Conservation (phyloP, 1,284 basidiomycete species). For the Pisolithus thermaeus region DNA sequence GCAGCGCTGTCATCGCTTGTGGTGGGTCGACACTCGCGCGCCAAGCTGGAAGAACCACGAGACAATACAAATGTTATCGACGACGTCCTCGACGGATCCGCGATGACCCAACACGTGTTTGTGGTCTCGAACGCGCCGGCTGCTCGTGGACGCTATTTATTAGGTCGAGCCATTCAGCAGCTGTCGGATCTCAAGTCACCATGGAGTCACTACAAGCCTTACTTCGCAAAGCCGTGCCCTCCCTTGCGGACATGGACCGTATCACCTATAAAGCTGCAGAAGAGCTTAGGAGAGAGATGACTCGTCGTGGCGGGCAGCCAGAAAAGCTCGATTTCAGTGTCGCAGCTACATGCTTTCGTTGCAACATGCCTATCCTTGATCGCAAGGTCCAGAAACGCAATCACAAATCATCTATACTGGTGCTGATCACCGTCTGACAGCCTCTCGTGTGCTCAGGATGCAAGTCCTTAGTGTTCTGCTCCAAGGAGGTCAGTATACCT, state of each 20-base stretch:
- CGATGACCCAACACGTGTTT: neutral
- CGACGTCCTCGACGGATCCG: neutral
- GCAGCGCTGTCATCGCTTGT: constrained; percentile 12
- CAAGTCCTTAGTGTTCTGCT: constrained; percentile 26
- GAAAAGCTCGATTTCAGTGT: constrained; percentile 26
- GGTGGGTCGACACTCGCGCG: neutral
- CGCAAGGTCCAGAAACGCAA: constrained; percentile 15
- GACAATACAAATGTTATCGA: neutral
- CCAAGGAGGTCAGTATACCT: constrained; percentile 18
- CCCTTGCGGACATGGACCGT: constrained; percentile 20
- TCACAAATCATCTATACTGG: neutral
- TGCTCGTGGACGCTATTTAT: too few species aligned
- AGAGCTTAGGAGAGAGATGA: constrained; percentile 22
- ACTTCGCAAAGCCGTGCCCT: constrained; percentile 12
- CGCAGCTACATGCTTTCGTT: constrained; percentile 19
- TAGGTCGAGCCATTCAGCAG: neutral
- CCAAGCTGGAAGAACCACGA: neutral
- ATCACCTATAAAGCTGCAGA: constrained; percentile 26
- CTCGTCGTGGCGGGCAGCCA: constrained; percentile 23
- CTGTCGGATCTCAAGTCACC: too few species aligned
- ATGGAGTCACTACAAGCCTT: neutral
- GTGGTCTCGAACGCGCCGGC: too few species aligned
- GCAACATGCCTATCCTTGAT: constrained; percentile 10
- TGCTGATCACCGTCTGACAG: constrained; percentile 11
- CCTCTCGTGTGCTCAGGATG: constrained; percentile 25